Conservation (phyloP, 2,329 filamentous ascomycete species). For the Monosporascus sp. region DNA sequence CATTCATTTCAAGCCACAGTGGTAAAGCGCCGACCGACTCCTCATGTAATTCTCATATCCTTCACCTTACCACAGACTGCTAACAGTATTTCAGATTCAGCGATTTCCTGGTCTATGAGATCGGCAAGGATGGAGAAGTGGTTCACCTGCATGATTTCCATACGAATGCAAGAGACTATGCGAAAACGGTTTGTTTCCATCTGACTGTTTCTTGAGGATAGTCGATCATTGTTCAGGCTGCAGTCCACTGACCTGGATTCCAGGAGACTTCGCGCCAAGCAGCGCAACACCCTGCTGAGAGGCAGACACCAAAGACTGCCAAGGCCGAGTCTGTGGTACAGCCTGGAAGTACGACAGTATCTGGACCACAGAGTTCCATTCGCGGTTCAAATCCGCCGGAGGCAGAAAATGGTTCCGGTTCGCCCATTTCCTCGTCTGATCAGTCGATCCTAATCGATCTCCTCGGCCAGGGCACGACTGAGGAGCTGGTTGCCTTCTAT, state of each 20-base stretch:
- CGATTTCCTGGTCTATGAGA: conserved; percentile 90
- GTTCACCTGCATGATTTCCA: conserved; percentile 59
- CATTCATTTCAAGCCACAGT: too few species aligned
- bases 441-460: conserved; percentile 15
- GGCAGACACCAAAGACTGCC: background rate
- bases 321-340: background rate
- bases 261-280: conserved; percentile 5
- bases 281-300: background rate
- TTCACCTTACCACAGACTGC: conserved; percentile 12
- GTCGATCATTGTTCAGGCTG: background rate
- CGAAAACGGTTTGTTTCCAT: conserved; percentile 16
- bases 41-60: background rate
- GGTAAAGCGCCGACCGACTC: too few species aligned
- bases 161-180: conserved; percentile 19
- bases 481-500: conserved; percentile 19
- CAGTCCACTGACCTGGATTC: background rate
- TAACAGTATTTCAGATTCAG: conserved; percentile 58
- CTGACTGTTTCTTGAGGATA: background rate
- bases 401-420: conserved; percentile 2
- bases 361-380: conserved; percentile 1
- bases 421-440: conserved; percentile 13
- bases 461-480: conserved; percentile 15
- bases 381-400: conserved; percentile 3
- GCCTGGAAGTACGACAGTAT: background rate
- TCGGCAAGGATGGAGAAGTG: conserved; percentile 68